Percentiles rank a stretch among this genome's conserved stretches.
These are phyloP conservation scores for Nissolia schottii DNA, from an alignment of 306 rosid genomes.

Conservation along the genomic window DNA sequence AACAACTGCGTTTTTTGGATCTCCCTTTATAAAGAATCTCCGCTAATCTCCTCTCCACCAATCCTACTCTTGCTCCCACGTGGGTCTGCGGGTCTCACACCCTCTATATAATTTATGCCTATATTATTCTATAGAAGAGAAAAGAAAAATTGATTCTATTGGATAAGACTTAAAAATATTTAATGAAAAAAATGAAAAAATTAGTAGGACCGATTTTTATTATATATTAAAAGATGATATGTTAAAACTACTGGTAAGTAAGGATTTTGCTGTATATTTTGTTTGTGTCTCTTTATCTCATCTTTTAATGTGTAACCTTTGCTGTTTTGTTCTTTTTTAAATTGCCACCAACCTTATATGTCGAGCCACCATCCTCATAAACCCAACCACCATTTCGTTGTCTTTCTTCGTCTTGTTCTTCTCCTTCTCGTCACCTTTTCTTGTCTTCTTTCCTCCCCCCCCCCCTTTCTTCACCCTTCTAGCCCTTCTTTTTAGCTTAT, in stretches of 20 bases:
- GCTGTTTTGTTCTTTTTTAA: neutral
- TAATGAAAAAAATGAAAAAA: no score
- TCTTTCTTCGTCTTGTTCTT: conserved; percentile 8
- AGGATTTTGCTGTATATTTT: no score
- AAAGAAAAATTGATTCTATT: no score
- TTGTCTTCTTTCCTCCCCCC: conserved; percentile 18
- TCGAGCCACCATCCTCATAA: conserved; percentile 16
- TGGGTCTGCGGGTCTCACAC: conserved; percentile 60
- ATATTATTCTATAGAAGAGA: no score
- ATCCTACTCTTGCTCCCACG: conserved; percentile 70
- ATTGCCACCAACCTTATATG: neutral
- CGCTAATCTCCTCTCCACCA: conserved; percentile 82
- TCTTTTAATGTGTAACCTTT: neutral
- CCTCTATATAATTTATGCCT: no score
- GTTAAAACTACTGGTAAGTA: no score
- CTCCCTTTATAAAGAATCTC: conserved; percentile 42
- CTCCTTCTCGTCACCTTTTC: conserved; percentile 6
- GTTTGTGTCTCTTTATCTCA: neutral
- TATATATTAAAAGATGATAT: no score
- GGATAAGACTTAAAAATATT: no score
- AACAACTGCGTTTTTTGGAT: conserved; percentile 27
- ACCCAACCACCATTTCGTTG: conserved; percentile 24
- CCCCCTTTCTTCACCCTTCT: conserved; percentile 14
- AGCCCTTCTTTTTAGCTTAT: neutral
- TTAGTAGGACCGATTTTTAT: no score